phyloP scores from a whole-genome alignment of 1,284 basidiomycete species.

The Singerocomus rubriflavus region DNA sequence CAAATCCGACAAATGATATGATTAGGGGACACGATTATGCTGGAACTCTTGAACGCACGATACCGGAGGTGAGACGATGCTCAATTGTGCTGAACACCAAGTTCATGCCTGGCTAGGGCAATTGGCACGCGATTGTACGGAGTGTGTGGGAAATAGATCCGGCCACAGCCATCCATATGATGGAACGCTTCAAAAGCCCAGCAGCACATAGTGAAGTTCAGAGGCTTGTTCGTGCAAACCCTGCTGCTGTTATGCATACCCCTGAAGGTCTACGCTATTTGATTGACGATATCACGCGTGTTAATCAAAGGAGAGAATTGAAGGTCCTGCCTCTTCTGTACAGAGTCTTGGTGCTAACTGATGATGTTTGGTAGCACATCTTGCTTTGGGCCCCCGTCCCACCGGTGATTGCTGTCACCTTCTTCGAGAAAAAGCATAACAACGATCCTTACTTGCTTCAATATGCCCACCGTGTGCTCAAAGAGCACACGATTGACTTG shows the following conservation, averaged over 20 bases:
- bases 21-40: constrained; percentile 64
- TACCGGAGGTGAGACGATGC: constrained; percentile 52
- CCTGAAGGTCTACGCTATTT: constrained; percentile 82
- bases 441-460: constrained; percentile 88
- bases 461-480: constrained; percentile 95
- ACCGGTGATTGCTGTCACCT: constrained; percentile 82
- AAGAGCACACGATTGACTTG: constrained; percentile 91
- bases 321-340: constrained; percentile 47
- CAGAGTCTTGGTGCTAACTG: constrained; percentile 7
- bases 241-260: constrained; percentile 68
- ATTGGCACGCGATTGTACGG: constrained; percentile 68
- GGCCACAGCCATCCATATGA: constrained; percentile 77
- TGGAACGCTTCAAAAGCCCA: constrained; percentile 80
- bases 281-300: constrained; percentile 69
- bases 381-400: constrained; percentile 88
- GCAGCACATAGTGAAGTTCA: constrained; percentile 68
- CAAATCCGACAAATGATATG: constrained; percentile 79
- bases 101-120: constrained; percentile 43
- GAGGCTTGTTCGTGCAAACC: constrained; percentile 72
- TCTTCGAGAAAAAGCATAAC: constrained; percentile 82
- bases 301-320: constrained; percentile 59
- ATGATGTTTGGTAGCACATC: constrained; percentile 57
- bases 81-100: background rate
- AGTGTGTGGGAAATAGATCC: constrained; percentile 86
- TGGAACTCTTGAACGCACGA: constrained; percentile 53